Evolutionary conservation across 768 basidiomycete species (phyloP), one percentile per base, ranked within the genome.

Genomic region (Macrolepiota dolichaula): DNA sequence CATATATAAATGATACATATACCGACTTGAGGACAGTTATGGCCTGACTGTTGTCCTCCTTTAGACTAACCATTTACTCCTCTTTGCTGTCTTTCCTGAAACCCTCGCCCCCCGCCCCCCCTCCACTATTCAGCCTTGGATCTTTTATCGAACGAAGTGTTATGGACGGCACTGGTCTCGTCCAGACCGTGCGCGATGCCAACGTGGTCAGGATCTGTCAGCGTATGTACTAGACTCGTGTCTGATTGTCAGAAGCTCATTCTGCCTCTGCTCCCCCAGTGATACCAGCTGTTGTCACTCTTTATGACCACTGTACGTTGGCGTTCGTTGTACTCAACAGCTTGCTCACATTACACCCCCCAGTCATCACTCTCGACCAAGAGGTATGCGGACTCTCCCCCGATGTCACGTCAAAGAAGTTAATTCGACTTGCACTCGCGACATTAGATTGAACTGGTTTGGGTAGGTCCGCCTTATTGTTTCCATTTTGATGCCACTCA

Each of bases 301-400:
- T 59, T 59, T 51, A 59, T 38, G 49, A 59, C 15, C 49, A 51
- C 27, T 50, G 49, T 52, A 10, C 15, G 57, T 12, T 40, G 13
- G 35, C 37, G 6, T 54, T 29, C 17, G 7, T 1, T 51, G 3
- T n/a, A 49, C 22, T 24, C 47, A 24, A 27, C n/a, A 50, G 38
- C 19, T 25, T 12, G 25, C 37, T 37, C 25, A 27, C 49, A 4
- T 29, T 15, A 42, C 13, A 13, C 35, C 13, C 22, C 19, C 11
- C 58, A 73, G 72, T 71, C 24, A 69, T 72, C 25, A 72, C 72
- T n/a, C 59, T 72, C 24, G 67, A 71, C 55, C 62, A 59, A 53
- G 70, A 73, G 67, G 72, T 66, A 60, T 32, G 61, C 42, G 55
- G 6, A 19, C 4, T 2, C 10, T 17, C n/a, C 5, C 54, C 38